Conservation (phyloP, 2,329 filamentous ascomycete genomes). For the Rhinocladiella similis region DNA sequence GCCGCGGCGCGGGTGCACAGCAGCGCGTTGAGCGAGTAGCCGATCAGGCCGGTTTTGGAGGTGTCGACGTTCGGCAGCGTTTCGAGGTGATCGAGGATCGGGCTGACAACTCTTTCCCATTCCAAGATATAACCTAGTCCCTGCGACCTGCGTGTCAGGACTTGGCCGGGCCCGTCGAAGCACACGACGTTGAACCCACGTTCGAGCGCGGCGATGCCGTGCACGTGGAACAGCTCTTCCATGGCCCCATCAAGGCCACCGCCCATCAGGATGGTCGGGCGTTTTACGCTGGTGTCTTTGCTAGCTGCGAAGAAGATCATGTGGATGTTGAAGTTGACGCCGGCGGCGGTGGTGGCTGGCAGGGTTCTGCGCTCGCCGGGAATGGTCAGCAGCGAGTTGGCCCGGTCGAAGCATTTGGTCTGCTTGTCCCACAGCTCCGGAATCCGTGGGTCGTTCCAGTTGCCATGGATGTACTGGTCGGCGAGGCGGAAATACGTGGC, state of each 20-base stretch:
- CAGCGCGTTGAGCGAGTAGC: conserved; percentile 45
- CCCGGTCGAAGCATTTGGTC: conserved; percentile 41
- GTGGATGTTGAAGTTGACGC: conserved; percentile 37
- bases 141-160: conserved; percentile 43
- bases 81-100: conserved; percentile 42
- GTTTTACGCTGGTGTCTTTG: conserved; percentile 12
- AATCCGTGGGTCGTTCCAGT: conserved; percentile 45
- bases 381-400: conserved; percentile 36
- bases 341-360: conserved; percentile 24
- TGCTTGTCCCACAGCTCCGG: conserved; percentile 40
- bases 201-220: conserved; percentile 37
- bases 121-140: conserved; percentile 46
- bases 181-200: conserved; percentile 48
- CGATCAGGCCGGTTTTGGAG: conserved; percentile 38
- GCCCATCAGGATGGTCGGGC: conserved; percentile 44
- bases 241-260: conserved; percentile 45
- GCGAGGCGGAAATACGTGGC: conserved; percentile 45
- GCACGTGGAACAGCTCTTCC: conserved; percentile 45
- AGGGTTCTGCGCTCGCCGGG: conserved; percentile 39
- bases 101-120: conserved; percentile 45
- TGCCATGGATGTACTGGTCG: conserved; percentile 44
- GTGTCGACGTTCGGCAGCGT: conserved; percentile 33
- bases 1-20: conserved; percentile 45
- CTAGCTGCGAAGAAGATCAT: conserved; percentile 39
- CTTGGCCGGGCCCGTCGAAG: conserved; percentile 51